A percentile compares a stretch with the other conserved stretches of the same genome.
These are phyloP conservation scores for Royoungia palumana DNA, from an alignment of 768 basidiomycete genomes.

Conservation along the genomic window DNA sequence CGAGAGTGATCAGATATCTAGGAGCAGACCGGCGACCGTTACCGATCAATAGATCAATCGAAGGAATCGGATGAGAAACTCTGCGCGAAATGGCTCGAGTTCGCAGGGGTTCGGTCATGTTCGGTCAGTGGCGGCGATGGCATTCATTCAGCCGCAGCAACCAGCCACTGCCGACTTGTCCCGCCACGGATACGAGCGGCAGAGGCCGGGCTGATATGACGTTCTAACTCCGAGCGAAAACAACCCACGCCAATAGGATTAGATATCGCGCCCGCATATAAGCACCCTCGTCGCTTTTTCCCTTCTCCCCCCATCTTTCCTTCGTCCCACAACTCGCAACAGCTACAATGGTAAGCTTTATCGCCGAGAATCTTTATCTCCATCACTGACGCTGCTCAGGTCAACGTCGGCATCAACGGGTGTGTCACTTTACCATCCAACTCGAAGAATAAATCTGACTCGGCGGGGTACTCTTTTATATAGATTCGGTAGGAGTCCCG, in stretches of 20 bases:
- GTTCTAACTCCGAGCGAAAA: slow-evolving; percentile 27
- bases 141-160: too few species aligned
- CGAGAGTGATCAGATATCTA: too few species aligned
- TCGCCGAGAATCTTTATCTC: neutral
- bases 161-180: neutral
- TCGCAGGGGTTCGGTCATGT: too few species aligned
- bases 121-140: slow-evolving; percentile 14
- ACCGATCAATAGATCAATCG: too few species aligned
- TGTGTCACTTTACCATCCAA: slow-evolving; percentile 36
- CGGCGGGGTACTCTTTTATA: slow-evolving; percentile 5
- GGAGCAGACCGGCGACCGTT: neutral
- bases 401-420: slow-evolving; percentile 98
- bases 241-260: slow-evolving; percentile 21
- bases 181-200: slow-evolving; percentile 3
- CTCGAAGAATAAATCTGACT: slow-evolving; percentile 13
- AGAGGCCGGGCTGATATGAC: slow-evolving; percentile 11
- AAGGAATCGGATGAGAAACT: neutral
- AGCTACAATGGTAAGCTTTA: slow-evolving; percentile 25
- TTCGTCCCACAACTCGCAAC: slow-evolving; percentile 5
- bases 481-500: slow-evolving; percentile 64
- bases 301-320: slow-evolving; percentile 3
- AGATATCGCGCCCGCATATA: slow-evolving; percentile 26
- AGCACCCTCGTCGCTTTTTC: slow-evolving; percentile 9
- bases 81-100: neutral
- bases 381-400: slow-evolving; percentile 29